Evolutionary conservation across 2,329 filamentous ascomycete species (phyloP), one percentile per base, ranked within the genome.

Genomic region (Apiospora saccharicola): DNA sequence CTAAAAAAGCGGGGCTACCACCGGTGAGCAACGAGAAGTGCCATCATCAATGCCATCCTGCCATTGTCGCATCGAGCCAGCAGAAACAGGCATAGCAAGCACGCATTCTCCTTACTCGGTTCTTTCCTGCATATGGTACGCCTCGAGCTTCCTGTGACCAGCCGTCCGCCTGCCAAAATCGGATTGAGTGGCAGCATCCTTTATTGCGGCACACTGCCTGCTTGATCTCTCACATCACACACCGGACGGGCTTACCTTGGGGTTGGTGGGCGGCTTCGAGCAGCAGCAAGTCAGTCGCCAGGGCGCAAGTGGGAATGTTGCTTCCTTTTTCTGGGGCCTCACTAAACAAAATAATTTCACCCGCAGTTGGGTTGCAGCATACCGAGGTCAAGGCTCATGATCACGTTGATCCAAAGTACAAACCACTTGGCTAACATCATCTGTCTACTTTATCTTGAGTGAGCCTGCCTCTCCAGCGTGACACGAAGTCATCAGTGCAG

Each of bases 401-500:
- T 64, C 57, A 41, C 34, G 16, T 64, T 64, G 57, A n/a, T 64
- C 34, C 53, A 61, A 61, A 61, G 53, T 37, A 37, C 53, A 61
- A 30, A 19, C 26, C 16, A 30, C 57, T 19, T 64, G 57, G 24
- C 34, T 34, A 64, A 19, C 30, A n/a, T 64, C 16, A n/a, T 64
- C 57, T 64, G 22, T 12, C 34, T 64, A 64, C 57, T 64, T 64
- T 64, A 64, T 64, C 57, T 64, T 41, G 57, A 34, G 30, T 34
- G 7, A 22, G 26, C 57, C 57, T 64, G 34, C 57, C 57, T 41
- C 34, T 37, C 57, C 57, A 41, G 19, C 57, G 57, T 64, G 57
- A 64, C 57, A 64, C 57, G 57, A 64, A 37, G 57, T 22, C 57
- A 64, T 64, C 57, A 64, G 57, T 14, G 41, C 57, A n/a, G 57